Evolutionary conservation across 106 monocot species (phyloP).

Genomic region (Allium fistulosum): DNA sequence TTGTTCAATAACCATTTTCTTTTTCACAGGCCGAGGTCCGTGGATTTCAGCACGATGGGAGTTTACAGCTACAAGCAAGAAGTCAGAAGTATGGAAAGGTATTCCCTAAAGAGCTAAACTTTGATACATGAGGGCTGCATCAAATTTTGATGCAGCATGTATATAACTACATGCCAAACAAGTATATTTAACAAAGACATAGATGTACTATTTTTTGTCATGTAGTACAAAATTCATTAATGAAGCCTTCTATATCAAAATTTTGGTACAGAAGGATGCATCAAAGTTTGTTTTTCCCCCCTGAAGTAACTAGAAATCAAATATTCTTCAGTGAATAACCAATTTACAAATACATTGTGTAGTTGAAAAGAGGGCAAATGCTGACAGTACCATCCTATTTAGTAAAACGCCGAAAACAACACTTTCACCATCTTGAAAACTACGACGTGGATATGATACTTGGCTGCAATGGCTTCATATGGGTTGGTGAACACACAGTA

Average conservation of each 20-base stretch:
- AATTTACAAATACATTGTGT: conserved; percentile 9
- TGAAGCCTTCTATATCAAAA: too few species aligned
- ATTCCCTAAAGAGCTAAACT: background rate
- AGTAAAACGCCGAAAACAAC: conserved; percentile 88
- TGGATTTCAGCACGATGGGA: conserved; percentile 96
- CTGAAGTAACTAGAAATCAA: background rate
- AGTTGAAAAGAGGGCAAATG: conserved; percentile 91
- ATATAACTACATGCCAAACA: too few species aligned
- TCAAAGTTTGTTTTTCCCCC: background rate
- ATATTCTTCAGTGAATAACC: background rate
- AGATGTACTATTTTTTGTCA: too few species aligned
- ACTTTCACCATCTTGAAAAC: conserved; percentile 88
- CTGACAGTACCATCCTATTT: conserved; percentile 70
- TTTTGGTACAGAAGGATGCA: too few species aligned
- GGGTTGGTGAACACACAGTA: conserved; percentile 80
- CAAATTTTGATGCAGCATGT: too few species aligned
- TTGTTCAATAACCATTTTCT: background rate
- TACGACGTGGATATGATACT: conserved; percentile 78
- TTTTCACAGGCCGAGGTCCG: conserved; percentile 86
- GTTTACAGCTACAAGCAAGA: conserved; percentile 92
- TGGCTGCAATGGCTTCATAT: conserved; percentile 89
- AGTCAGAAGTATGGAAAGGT: conserved; percentile 99
- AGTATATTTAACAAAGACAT: too few species aligned
- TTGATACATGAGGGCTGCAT: background rate
- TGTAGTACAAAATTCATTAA: background rate